phyloP scores from a whole-genome alignment of 2,329 filamentous ascomycete species.

The Aspergillus japonicus region DNA sequence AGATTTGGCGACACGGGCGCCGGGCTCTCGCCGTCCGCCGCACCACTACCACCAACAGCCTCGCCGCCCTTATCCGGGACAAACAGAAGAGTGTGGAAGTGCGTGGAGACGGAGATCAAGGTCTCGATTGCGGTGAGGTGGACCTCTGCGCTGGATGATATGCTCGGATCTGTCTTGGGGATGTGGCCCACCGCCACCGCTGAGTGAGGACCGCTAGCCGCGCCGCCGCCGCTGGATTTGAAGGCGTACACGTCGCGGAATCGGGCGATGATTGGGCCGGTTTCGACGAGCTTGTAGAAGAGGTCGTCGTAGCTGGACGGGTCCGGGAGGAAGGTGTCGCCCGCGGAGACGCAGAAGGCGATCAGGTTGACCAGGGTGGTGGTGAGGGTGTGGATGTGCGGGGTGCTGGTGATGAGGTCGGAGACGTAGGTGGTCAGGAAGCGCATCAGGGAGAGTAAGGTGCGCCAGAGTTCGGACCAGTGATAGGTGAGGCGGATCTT shows the following conservation, averaged over 20 bases:
- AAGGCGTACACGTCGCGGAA: slow-evolving; percentile 75
- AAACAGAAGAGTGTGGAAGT: slow-evolving; percentile 79
- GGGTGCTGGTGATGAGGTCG: slow-evolving; percentile 65
- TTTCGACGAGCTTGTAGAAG: slow-evolving; percentile 97
- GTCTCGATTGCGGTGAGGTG: slow-evolving; percentile 74
- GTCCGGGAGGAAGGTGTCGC: slow-evolving; percentile 87
- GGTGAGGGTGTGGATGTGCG: slow-evolving; percentile 70
- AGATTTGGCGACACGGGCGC: slow-evolving; percentile 32
- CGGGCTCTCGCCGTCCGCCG: slow-evolving; percentile 23
- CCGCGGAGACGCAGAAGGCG: slow-evolving; percentile 77
- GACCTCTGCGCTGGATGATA: slow-evolving; percentile 22
- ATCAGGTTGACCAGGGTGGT: slow-evolving; percentile 78
- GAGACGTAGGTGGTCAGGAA: slow-evolving; percentile 85
- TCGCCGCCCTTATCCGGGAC: slow-evolving; percentile 49
- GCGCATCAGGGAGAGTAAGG: slow-evolving; percentile 79
- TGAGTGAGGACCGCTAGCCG: slow-evolving; percentile 17
- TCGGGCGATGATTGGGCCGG: slow-evolving; percentile 74
- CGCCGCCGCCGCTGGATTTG: slow-evolving; percentile 23
- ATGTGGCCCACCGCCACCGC: neutral
- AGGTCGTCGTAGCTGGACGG: slow-evolving; percentile 89
- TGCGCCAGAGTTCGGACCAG: slow-evolving; percentile 93
- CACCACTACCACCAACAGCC: neutral
- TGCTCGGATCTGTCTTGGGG: neutral
- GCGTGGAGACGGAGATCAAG: slow-evolving; percentile 71
- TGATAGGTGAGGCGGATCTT: slow-evolving; percentile 83